A percentile compares a stretch with the other conserved stretches of the same genome.
Conservation (phyloP, 371 early-diverging fungal genomes). For the Mortierella sp. region DNA sequence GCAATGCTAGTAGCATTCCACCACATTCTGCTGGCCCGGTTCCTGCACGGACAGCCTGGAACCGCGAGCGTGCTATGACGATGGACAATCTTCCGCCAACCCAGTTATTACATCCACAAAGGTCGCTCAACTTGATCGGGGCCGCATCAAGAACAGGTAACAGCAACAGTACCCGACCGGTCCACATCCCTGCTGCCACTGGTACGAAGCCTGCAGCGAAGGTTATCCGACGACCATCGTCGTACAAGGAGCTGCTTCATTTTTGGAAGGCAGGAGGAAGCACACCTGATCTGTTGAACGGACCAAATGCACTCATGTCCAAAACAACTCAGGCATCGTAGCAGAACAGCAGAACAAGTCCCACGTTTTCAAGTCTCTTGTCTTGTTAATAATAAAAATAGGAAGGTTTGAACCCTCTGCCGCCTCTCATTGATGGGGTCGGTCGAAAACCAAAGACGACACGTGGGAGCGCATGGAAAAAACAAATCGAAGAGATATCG, state of each 20-base stretch:
- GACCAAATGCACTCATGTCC: no score
- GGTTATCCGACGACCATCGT: slow-evolving; percentile 24
- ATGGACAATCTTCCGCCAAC: not conserved
- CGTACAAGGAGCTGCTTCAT: slow-evolving; percentile 44
- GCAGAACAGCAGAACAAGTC: no score
- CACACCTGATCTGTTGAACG: slow-evolving; percentile 29
- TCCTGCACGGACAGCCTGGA: not conserved
- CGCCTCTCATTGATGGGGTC: no score
- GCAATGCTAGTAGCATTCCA: not conserved
- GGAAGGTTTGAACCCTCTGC: no score
- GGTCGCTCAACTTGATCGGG: no score
- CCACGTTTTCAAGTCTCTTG: no score
- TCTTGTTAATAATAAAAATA: no score
- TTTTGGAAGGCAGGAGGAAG: slow-evolving; percentile 50
- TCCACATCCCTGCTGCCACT: not conserved
- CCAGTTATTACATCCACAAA: not conserved
- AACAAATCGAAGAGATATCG: no score
- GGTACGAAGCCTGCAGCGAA: slow-evolving; percentile 2
- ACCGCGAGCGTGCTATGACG: slow-evolving; percentile 9
- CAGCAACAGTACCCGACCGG: not conserved
- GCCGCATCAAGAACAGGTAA: not conserved
- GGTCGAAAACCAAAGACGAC: no score
- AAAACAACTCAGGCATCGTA: no score
- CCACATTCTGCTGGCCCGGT: slow-evolving; percentile 18
- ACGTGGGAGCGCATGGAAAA: no score